Conservation (phyloP, 345 rosid genomes). For the Eucalyptus marginata region DNA sequence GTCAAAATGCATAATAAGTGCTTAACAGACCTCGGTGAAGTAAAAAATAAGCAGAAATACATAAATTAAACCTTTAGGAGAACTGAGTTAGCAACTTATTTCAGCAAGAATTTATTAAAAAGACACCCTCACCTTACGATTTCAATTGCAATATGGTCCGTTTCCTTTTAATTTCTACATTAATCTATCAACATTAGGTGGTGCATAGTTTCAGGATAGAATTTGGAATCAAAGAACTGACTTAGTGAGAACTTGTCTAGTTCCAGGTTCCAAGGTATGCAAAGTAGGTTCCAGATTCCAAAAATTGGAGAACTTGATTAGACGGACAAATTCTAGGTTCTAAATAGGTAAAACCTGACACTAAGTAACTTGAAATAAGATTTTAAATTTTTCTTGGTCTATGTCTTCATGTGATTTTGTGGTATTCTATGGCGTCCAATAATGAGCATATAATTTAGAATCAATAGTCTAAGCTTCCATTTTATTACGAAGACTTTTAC, state of each 20-base stretch:
- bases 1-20: background rate
- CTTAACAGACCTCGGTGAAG: background rate
- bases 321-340: no score
- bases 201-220: no score
- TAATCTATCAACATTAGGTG: background rate
- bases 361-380: no score
- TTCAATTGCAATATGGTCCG: background rate
- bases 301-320: no score
- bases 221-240: no score
- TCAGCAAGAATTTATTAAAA: background rate
- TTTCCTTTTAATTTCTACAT: background rate
- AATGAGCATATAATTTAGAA: no score
- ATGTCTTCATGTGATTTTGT: fast-evolving
- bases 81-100: background rate
- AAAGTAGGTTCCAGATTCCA: fast-evolving
- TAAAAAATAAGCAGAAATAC: background rate
- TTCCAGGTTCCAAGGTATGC: fast-evolving
- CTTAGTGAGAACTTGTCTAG: no score
- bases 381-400: no score
- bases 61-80: background rate
- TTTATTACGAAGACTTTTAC: no score
- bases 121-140: background rate
- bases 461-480: no score
- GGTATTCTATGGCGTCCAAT: fast-evolving
- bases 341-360: no score